Percentiles rank a stretch among this genome's conserved stretches.
Conservation (phyloP, 2,329 filamentous ascomycete species). For the Celoporthe dispersa region DNA sequence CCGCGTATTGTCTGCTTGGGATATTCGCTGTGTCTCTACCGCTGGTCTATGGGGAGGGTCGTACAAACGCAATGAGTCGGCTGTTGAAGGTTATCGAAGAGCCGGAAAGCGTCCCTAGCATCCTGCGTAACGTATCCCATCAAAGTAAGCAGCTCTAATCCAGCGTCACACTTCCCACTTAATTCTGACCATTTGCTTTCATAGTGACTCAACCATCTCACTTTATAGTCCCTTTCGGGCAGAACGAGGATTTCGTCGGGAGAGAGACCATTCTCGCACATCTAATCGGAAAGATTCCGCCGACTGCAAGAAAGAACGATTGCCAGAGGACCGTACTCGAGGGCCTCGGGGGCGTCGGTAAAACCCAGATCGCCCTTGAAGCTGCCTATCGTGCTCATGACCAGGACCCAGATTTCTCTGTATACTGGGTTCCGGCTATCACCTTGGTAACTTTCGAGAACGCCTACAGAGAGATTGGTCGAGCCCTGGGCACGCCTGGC, state of each 20-base stretch:
- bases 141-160: neutral
- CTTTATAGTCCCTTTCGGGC: neutral
- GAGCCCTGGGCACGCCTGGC: slow-evolving; percentile 34
- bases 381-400: slow-evolving; percentile 37
- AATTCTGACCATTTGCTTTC: neutral
- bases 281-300: neutral
- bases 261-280: neutral
- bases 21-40: neutral
- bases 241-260: neutral
- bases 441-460: slow-evolving; percentile 39
- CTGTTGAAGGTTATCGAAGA: neutral
- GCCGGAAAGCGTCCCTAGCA: neutral
- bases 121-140: neutral
- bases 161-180: neutral
- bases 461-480: slow-evolving; percentile 41
- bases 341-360: slow-evolving; percentile 27
- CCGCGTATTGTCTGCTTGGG: neutral
- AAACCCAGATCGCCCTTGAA: slow-evolving; percentile 46
- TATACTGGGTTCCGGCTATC: slow-evolving; percentile 47
- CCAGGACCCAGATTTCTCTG: slow-evolving; percentile 36
- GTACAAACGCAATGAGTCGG: neutral
- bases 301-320: neutral
- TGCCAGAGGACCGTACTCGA: neutral
- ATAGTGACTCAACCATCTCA: neutral
- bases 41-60: neutral